phyloP scores from a whole-genome alignment of 2,329 filamentous ascomycete genomes.

The Aspergillus spinulosporus region DNA sequence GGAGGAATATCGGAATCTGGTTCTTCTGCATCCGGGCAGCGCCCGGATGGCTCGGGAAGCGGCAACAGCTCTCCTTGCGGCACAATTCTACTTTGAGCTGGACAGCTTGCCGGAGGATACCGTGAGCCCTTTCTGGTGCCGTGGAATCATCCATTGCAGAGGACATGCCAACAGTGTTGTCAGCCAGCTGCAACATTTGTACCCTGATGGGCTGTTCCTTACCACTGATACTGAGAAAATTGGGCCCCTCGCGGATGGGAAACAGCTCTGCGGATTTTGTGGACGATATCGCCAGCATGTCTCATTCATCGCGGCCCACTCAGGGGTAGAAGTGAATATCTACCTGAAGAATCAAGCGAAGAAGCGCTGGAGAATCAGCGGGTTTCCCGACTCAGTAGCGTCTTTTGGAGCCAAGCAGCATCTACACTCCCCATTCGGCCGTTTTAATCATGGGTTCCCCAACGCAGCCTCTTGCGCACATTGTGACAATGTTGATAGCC shows the following conservation, averaged over 20 bases:
- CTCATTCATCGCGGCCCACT: conserved; percentile 7
- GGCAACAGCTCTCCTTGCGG: conserved; percentile 19
- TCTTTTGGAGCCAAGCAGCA: conserved; percentile 10
- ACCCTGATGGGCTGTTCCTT: conserved; percentile 18
- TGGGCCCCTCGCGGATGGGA: background rate
- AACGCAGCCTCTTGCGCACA: conserved; percentile 2
- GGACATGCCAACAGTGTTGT: conserved; percentile 18
- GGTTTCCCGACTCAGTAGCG: conserved; percentile 13
- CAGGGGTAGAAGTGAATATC: conserved; percentile 11
- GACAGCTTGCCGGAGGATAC: conserved; percentile 13
- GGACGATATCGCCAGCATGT: conserved; percentile 13
- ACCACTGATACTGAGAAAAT: conserved; percentile 16
- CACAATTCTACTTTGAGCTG: conserved; percentile 21
- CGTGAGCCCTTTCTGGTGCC: conserved; percentile 17
- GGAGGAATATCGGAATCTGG: conserved; percentile 21
- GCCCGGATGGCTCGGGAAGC: conserved; percentile 21
- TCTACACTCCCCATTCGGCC: conserved; percentile 11
- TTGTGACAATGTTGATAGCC: conserved; percentile 3
- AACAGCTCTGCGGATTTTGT: conserved; percentile 11
- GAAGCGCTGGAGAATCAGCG: conserved; percentile 16
- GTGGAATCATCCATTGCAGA: conserved; percentile 19
- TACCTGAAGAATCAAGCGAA: conserved; percentile 10
- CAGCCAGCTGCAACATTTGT: conserved; percentile 17
- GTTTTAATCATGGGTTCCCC: conserved; percentile 5
- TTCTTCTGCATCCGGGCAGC: conserved; percentile 16